These are phyloP conservation scores for Echinochloa phyllopogon DNA, from an alignment of 176 grass and related monocot genomes.

Conservation along the genomic window DNA sequence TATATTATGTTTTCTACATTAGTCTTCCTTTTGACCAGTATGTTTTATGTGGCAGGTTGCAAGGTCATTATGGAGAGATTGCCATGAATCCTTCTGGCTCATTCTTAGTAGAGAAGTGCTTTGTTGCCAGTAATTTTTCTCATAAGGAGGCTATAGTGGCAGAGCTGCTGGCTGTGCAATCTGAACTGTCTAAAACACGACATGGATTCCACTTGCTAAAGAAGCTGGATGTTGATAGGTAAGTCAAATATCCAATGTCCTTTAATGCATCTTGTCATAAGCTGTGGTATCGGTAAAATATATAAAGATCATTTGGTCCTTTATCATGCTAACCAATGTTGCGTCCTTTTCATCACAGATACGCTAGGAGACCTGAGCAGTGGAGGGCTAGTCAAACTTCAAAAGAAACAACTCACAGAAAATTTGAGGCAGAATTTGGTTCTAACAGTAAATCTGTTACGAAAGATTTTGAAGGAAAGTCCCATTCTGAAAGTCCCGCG, in stretches of 20 bases:
- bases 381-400: slow-evolving; percentile 76
- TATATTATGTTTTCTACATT: slow-evolving; percentile 15
- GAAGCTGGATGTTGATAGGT: slow-evolving; percentile 96
- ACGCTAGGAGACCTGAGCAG: slow-evolving; percentile 83
- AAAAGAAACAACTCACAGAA: slow-evolving; percentile 76
- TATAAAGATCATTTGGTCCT: not conserved
- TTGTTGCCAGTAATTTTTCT: slow-evolving; percentile 75
- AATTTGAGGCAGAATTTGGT: slow-evolving; percentile 76
- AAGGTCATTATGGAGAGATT: slow-evolving; percentile 75
- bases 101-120: slow-evolving; percentile 94
- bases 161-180: slow-evolving; percentile 67
- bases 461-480: slow-evolving; percentile 25
- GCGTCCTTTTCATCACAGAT: slow-evolving; percentile 50
- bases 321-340: slow-evolving; percentile 4
- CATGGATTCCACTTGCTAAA: slow-evolving; percentile 89
- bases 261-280: not conserved
- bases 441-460: slow-evolving; percentile 47
- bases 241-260: slow-evolving; percentile 18
- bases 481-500: slow-evolving; percentile 42
- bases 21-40: slow-evolving; percentile 1
- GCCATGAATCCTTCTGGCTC: slow-evolving; percentile 84
- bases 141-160: slow-evolving; percentile 81
- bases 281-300: not conserved
- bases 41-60: slow-evolving; percentile 60
- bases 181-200: slow-evolving; percentile 69